A percentile compares a stretch with the other conserved stretches of the same genome.
Evolutionary conservation across 1,284 basidiomycete genomes (phyloP).

Genomic region (Apiotrichum laibachii): DNA sequence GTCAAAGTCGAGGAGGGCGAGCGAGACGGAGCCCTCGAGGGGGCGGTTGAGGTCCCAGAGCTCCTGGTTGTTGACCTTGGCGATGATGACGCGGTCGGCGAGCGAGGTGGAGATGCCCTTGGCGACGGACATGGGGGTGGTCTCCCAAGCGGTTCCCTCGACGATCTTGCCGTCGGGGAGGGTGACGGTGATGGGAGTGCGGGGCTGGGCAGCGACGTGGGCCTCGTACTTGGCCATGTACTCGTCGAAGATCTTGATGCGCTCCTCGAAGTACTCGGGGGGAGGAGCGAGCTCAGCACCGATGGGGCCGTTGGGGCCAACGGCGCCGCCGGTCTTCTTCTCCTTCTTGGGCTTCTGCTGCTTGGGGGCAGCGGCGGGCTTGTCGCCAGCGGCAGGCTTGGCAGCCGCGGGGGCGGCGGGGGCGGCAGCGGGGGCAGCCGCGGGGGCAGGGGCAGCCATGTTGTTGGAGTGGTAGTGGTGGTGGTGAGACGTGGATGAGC

Average conservation of each 20-base stretch:
- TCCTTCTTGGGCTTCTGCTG: slow-evolving; percentile 28
- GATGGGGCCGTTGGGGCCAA: background rate
- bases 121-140: slow-evolving; percentile 90
- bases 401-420: slow-evolving; percentile 13
- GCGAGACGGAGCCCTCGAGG: slow-evolving; percentile 73
- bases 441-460: slow-evolving; percentile 8
- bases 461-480: slow-evolving; percentile 1
- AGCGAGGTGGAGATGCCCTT: slow-evolving; percentile 82
- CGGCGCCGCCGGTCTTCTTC: slow-evolving; percentile 39
- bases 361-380: slow-evolving; percentile 2
- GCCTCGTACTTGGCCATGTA: slow-evolving; percentile 83
- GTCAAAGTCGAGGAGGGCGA: slow-evolving; percentile 92
- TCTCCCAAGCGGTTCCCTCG: slow-evolving; percentile 88
- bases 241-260: slow-evolving; percentile 86
- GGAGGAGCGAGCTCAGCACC: slow-evolving; percentile 67
- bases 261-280: slow-evolving; percentile 83
- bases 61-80: slow-evolving; percentile 76
- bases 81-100: slow-evolving; percentile 86
- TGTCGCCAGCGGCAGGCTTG: slow-evolving; percentile 5
- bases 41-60: slow-evolving; percentile 97
- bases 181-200: slow-evolving; percentile 79
- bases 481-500: slow-evolving; percentile 6
- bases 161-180: slow-evolving; percentile 82
- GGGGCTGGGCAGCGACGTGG: slow-evolving; percentile 75
- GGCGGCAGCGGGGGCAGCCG: slow-evolving; percentile 13